Evolutionary conservation across 2,329 filamentous ascomycete species (phyloP).

Genomic region (Aurifilum marmelostoma): DNA sequence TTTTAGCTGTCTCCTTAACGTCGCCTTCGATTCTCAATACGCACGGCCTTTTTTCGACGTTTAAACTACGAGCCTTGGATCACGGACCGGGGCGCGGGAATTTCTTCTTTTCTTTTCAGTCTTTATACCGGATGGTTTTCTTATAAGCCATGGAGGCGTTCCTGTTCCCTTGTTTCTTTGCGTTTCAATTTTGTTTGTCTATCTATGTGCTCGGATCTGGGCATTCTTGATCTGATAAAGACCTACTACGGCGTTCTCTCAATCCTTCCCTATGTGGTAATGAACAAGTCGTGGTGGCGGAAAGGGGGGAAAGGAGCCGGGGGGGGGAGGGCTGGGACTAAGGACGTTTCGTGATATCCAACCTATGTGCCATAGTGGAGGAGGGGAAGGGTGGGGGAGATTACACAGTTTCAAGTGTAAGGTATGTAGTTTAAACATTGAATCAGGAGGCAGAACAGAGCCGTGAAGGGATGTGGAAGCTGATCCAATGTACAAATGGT

Average conservation of each 20-base stretch:
- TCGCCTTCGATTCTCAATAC: constrained; percentile 26
- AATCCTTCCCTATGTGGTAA: constrained; percentile 25
- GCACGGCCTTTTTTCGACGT: constrained; percentile 14
- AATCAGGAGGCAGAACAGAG: not conserved
- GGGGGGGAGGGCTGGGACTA: too few species aligned
- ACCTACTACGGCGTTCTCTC: constrained; percentile 18
- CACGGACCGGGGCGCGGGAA: constrained; percentile 17
- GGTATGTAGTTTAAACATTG: constrained; percentile 5
- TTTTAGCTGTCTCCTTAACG: constrained; percentile 6
- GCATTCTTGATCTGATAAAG: constrained; percentile 26
- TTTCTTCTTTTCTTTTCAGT: constrained; percentile 4
- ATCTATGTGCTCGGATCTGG: not conserved
- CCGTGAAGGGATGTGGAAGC: not conserved
- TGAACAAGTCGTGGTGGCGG: constrained; percentile 6
- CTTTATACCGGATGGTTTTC: constrained; percentile 22
- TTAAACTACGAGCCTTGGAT: constrained; percentile 20
- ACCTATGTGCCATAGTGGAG: constrained; percentile 2
- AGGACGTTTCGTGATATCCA: constrained; percentile 20
- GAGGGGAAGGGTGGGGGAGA: not conserved
- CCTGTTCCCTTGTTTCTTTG: constrained; percentile 4
- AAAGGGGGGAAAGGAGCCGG: constrained; percentile 9
- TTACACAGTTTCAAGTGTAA: not conserved
- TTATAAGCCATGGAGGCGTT: constrained; percentile 21
- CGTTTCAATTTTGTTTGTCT: not conserved
- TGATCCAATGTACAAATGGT: constrained; percentile 17